phyloP scores from a whole-genome alignment of 192 early-diverging fungal genomes.

The Cetraspora pellucida region DNA sequence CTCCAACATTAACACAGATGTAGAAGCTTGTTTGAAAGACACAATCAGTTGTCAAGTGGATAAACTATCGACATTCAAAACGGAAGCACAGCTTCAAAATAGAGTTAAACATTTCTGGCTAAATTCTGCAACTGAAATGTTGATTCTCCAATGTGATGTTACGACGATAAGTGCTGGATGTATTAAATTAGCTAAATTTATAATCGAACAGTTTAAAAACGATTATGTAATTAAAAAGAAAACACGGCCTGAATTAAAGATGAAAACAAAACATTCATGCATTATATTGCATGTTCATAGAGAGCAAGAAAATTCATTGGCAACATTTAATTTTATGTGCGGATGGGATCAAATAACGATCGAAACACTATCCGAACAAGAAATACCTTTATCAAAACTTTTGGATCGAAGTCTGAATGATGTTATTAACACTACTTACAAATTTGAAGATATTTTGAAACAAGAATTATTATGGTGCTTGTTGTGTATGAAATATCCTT shows the following conservation, averaged over 20 bases:
- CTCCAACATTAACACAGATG: slow-evolving; percentile 36
- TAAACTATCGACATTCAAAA: slow-evolving; percentile 34
- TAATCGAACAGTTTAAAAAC: slow-evolving; percentile 27
- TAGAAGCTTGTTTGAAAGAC: slow-evolving; percentile 1
- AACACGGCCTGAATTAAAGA: neutral
- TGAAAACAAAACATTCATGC: slow-evolving; percentile 30
- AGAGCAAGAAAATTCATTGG: neutral
- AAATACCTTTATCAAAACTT: slow-evolving; percentile 26
- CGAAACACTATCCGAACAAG: slow-evolving; percentile 15
- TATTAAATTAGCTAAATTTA: slow-evolving; percentile 36
- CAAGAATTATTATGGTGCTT: slow-evolving; percentile 37
- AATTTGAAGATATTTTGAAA: slow-evolving; percentile 33
- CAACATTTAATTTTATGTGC: slow-evolving; percentile 32
- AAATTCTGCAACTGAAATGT: slow-evolving; percentile 1
- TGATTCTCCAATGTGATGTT: slow-evolving; percentile 35
- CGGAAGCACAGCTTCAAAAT: slow-evolving; percentile 33
- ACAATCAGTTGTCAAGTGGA: slow-evolving; percentile 3
- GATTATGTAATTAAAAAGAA: slow-evolving; percentile 28
- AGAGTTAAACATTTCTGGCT: slow-evolving; percentile 32
- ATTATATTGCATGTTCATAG: slow-evolving; percentile 34
- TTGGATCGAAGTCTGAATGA: slow-evolving; percentile 21
- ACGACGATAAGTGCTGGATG: slow-evolving; percentile 24
- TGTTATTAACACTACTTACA: slow-evolving; percentile 22
- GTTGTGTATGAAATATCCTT: slow-evolving; percentile 36
- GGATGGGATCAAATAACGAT: slow-evolving; percentile 36